These are phyloP conservation scores for Pythium volutum DNA, from an alignment of 352 stramenopile genomes.

Conservation along the genomic window DNA sequence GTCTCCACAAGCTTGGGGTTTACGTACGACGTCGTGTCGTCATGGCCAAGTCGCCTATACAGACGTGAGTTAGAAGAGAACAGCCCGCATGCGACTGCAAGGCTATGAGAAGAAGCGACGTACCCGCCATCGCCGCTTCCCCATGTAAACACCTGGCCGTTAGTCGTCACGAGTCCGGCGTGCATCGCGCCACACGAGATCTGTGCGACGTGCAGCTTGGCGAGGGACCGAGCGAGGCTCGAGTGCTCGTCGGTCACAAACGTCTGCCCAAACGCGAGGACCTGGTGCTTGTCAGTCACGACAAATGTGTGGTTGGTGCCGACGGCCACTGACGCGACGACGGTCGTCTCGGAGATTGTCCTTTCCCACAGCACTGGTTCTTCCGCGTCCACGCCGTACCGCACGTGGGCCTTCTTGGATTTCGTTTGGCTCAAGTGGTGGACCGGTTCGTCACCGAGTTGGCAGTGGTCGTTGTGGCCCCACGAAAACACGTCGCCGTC, in stretches of 20 bases:
- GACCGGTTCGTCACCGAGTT: conserved; percentile 60
- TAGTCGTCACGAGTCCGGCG: conserved; percentile 66
- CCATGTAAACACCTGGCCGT: conserved; percentile 77
- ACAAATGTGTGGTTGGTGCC: conserved; percentile 76
- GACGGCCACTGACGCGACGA: conserved; percentile 51
- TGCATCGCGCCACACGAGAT: conserved; percentile 81
- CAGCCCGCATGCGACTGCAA: background rate
- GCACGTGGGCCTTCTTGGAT: conserved; percentile 52
- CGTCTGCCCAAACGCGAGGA: conserved; percentile 66
- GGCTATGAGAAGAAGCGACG: conserved; percentile 4
- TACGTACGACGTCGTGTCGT: conserved; percentile 65
- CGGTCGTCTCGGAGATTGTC: conserved; percentile 54
- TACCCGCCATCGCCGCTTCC: conserved; percentile 83
- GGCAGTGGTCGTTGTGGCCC: conserved; percentile 82
- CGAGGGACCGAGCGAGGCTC: conserved; percentile 46
- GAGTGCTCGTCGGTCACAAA: conserved; percentile 64
- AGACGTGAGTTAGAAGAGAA: background rate
- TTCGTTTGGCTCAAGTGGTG: conserved; percentile 55
- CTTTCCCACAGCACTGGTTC: conserved; percentile 70
- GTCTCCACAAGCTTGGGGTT: conserved; percentile 72
- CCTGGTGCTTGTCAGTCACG: conserved; percentile 44
- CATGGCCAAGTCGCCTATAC: conserved; percentile 64
- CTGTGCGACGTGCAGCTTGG: conserved; percentile 60
- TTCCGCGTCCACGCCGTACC: conserved; percentile 53
- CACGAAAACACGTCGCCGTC: conserved; percentile 83